Conservation (phyloP, 108 stramenopile species). For the Mediolabrus comicus region DNA sequence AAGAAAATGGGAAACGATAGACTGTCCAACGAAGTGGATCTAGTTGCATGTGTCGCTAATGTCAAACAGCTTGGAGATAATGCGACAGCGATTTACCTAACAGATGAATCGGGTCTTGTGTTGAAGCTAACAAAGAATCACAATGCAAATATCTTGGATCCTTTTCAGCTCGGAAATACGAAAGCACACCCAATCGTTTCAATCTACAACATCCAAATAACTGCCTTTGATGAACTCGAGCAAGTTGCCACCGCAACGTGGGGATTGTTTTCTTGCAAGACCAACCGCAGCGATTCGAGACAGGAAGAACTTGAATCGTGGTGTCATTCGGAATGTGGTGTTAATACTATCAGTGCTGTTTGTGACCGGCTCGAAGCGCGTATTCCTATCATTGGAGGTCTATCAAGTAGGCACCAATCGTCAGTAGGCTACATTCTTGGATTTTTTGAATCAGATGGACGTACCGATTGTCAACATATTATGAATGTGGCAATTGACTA, state of each 20-base stretch:
- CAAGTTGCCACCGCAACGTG: constrained; percentile 64
- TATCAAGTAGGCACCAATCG: constrained; percentile 14
- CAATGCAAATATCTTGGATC: constrained; percentile 18
- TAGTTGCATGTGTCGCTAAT: constrained; percentile 44
- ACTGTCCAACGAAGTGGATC: constrained; percentile 33
- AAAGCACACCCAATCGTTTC: constrained; percentile 29
- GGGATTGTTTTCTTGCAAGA: constrained; percentile 41
- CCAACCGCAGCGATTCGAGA: constrained; percentile 13
- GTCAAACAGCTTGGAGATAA: constrained; percentile 5
- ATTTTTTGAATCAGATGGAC: neutral
- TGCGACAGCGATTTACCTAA: constrained; percentile 36
- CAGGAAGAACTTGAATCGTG: constrained; percentile 37
- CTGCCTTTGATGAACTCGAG: constrained; percentile 56
- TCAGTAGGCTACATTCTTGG: constrained; percentile 47
- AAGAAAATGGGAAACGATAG: constrained; percentile 17
- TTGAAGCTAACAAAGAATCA: constrained; percentile 31
- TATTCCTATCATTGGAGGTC: constrained; percentile 26
- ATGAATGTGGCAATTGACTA: constrained; percentile 39
- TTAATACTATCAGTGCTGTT: constrained; percentile 2
- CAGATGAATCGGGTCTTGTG: constrained; percentile 51
- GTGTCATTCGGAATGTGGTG: constrained; percentile 27
- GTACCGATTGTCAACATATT: neutral
- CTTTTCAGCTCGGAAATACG: constrained; percentile 18
- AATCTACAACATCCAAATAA: constrained; percentile 54
- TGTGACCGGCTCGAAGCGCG: constrained; percentile 36